These are phyloP conservation scores for Prototheca wickerhamii DNA, from an alignment of 163 green algal species.

Conservation along the genomic window DNA sequence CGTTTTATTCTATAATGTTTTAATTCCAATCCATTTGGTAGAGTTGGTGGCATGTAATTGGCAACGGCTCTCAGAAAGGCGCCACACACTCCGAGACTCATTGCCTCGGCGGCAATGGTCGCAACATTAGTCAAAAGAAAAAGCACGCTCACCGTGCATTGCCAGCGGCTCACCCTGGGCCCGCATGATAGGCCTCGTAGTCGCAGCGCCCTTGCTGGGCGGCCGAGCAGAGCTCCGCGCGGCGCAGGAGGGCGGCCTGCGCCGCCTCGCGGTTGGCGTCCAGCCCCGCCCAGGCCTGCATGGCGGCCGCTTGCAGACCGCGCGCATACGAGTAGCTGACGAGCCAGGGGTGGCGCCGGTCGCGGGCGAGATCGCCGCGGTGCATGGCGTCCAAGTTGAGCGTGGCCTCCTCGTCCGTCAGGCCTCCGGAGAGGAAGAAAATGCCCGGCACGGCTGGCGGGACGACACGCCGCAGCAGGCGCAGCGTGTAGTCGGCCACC, in stretches of 20 bases:
- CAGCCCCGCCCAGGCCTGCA: slow-evolving; percentile 87
- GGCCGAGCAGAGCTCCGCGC: slow-evolving; percentile 88
- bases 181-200: neutral
- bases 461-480: slow-evolving; percentile 39
- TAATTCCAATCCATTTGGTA: neutral
- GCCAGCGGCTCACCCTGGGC: neutral
- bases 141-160: neutral
- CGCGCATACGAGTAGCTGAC: slow-evolving; percentile 87
- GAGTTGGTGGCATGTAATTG: neutral
- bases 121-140: neutral
- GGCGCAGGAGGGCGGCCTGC: slow-evolving; percentile 79
- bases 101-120: neutral
- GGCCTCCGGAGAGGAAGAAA: slow-evolving; percentile 88
- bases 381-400: slow-evolving; percentile 98
- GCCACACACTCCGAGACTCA: neutral
- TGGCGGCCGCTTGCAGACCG: slow-evolving; percentile 78
- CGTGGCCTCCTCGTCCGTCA: slow-evolving; percentile 93
- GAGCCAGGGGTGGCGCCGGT: slow-evolving; percentile 80
- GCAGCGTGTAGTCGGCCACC: slow-evolving; percentile 43
- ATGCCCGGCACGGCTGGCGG: slow-evolving; percentile 58
- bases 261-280: slow-evolving; percentile 41
- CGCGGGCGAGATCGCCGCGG: too few species aligned
- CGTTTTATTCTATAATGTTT: too few species aligned
- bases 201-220: slow-evolving; percentile 61
- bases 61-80: neutral